These are phyloP conservation scores for Pyrenopolyporus hunteri DNA, from an alignment of 495 filamentous ascomycete genomes.

Conservation along the genomic window DNA sequence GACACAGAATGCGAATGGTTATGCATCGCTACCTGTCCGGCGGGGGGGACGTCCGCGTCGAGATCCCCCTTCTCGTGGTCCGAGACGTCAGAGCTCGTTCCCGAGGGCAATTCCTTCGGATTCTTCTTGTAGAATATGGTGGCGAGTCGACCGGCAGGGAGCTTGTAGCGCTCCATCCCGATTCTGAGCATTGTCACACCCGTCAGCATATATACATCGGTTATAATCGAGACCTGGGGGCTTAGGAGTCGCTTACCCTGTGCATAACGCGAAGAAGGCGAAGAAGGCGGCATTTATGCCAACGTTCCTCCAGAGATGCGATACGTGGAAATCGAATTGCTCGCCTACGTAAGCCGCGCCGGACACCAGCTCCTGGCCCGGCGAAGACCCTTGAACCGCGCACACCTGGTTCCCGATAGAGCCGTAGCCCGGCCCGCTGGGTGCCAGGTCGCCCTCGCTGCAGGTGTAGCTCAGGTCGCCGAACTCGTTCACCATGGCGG, in stretches of 20 bases:
- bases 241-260: conserved; percentile 50
- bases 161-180: conserved; percentile 41
- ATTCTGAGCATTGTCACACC: no score
- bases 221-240: conserved; percentile 25
- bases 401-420: conserved; percentile 61
- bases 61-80: conserved; percentile 50
- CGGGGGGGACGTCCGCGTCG: no score
- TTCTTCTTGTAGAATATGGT: conserved; percentile 65
- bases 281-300: conserved; percentile 79
- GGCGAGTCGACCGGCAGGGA: conserved; percentile 35
- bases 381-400: conserved; percentile 61
- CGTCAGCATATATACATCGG: neutral
- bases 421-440: conserved; percentile 51
- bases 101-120: no score
- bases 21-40: no score
- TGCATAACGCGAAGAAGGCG: conserved; percentile 59
- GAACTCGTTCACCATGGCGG: conserved; percentile 91
- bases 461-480: conserved; percentile 66
- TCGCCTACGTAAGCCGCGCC: conserved; percentile 70
- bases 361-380: conserved; percentile 57
- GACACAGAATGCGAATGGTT: no score
- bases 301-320: conserved; percentile 77
- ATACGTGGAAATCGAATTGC: conserved; percentile 62
- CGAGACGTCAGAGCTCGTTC: conserved; percentile 60
- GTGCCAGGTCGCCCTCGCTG: conserved; percentile 61